These are phyloP conservation scores for Strobilomyces dryophilus DNA, from an alignment of 768 basidiomycete species.

Conservation along the genomic window DNA sequence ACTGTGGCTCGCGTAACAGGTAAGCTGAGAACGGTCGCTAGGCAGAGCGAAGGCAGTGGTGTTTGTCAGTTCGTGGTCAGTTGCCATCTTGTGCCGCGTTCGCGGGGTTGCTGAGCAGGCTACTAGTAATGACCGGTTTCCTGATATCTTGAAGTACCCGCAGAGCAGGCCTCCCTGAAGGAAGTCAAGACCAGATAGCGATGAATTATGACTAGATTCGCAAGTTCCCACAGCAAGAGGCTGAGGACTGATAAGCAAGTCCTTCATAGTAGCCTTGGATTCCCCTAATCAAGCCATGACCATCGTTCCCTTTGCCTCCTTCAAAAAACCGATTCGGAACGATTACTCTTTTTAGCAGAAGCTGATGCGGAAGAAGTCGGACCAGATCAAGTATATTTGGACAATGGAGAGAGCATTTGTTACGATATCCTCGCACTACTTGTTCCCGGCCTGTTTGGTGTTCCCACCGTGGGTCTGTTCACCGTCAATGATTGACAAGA, in stretches of 20 bases:
- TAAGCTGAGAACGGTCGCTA: not conserved
- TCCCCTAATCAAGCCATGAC: not conserved
- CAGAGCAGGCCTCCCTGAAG: not conserved
- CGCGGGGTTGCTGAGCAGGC: not conserved
- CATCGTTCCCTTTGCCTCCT: not conserved
- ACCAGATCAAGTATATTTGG: not conserved
- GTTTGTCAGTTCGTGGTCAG: not conserved
- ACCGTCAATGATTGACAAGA: not conserved
- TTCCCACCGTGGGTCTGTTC: constrained; percentile 8
- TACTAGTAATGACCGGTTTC: not conserved
- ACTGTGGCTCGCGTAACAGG: not conserved
- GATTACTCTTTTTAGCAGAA: not conserved
- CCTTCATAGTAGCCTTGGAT: constrained; percentile 1
- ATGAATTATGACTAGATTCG: not conserved
- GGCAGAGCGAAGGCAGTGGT: too few relatives aligned
- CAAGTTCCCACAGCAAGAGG: constrained; percentile 1
- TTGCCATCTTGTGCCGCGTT: not conserved
- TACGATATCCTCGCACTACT: not conserved
- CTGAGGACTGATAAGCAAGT: not conserved
- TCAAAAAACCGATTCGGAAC: not conserved
- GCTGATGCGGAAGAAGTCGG: not conserved
- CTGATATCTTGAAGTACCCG: not conserved
- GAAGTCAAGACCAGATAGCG: not conserved
- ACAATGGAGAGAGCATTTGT: not conserved
- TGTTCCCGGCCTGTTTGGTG: not conserved